Evolutionary conservation across 371 early-diverging fungal genomes (phyloP), one percentile per base, ranked within the genome.

Genomic region (Dichotomocladium elegans): DNA sequence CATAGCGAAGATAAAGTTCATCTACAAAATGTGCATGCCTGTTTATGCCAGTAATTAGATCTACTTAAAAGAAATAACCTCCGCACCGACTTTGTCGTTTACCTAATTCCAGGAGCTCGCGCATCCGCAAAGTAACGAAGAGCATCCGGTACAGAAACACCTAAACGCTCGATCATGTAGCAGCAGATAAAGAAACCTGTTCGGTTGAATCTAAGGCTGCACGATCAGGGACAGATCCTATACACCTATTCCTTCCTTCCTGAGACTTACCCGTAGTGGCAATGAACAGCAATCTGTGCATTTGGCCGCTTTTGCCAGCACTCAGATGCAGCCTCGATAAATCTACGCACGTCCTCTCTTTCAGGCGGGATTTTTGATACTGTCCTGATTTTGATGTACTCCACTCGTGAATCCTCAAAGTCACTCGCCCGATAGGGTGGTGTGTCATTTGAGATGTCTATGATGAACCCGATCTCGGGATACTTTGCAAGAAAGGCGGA

Each of bases 161-260:
- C 68, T 40, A 77, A 57, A 43, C 64, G 66, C 40, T 88, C 78
- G 45, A 86, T 88, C 68, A 88, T 66, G 49, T 85, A 88, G 14
- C 77, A 83, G 49, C 83, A 83, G 17, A 88, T 70, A 60, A 88
- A 74, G 54, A 87, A 87, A 5, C 88, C 88, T 1, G 87, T 88
- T 15, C 88, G 72, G 59, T 83, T 83, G 48, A 81, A 84, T 14
- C 79, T 79, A 50, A 15, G n/a, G 26, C 15, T 42, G n/a, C 5
- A 26, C 30, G 21, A 21, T 24, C 15, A 24, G 3, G 14, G 9
- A 26, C 4, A 4, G 30, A 12, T 15, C 1, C 8, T 11, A 21
- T 19, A 25, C 34, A 30, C n/a, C 48, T 10, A 25, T 34, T 3
- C 21, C 27, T 26, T 9, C n/a, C 1, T 12, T 35, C 17, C 6